Percentiles rank a stretch among this genome's conserved stretches.
These are phyloP conservation scores for Phytophthora pinifolia DNA, from an alignment of 352 stramenopile genomes.

Conservation along the genomic window DNA sequence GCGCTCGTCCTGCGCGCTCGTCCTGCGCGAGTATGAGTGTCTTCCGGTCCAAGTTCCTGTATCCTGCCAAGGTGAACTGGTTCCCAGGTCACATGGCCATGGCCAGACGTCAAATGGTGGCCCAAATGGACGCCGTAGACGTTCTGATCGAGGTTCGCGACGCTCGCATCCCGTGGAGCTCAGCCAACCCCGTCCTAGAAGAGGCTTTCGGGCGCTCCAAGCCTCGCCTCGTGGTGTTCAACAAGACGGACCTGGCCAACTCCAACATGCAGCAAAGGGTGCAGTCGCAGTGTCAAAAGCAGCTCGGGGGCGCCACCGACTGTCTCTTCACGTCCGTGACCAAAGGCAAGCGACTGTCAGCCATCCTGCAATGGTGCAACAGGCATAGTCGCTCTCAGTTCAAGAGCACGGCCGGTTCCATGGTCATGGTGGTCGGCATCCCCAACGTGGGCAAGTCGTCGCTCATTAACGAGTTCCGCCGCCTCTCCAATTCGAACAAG, in stretches of 20 bases:
- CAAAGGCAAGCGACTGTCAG: slow-evolving; percentile 70
- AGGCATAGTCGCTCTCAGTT: slow-evolving; percentile 75
- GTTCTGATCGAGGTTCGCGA: slow-evolving; percentile 85
- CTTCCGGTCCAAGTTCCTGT: slow-evolving; percentile 79
- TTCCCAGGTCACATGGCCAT: slow-evolving; percentile 88
- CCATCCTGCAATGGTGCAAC: slow-evolving; percentile 84
- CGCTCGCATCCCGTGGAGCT: slow-evolving; percentile 82
- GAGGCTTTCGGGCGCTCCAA: slow-evolving; percentile 77
- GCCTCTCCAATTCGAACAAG: slow-evolving; percentile 69
- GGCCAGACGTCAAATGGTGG: slow-evolving; percentile 78
- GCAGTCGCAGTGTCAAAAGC: slow-evolving; percentile 51
- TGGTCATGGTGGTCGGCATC: slow-evolving; percentile 90
- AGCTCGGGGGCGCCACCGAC: slow-evolving; percentile 37
- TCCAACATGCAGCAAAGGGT: slow-evolving; percentile 82
- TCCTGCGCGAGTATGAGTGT: slow-evolving; percentile 46
- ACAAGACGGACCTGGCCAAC: slow-evolving; percentile 88
- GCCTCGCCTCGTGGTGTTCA: slow-evolving; percentile 82
- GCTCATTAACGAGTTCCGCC: slow-evolving; percentile 88
- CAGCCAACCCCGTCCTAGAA: slow-evolving; percentile 79
- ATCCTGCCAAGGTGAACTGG: slow-evolving; percentile 85
- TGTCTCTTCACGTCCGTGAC: slow-evolving; percentile 84
- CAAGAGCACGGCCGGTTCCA: slow-evolving; percentile 80
- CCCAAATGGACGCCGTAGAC: slow-evolving; percentile 79
- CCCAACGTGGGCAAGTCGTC: slow-evolving; percentile 92
- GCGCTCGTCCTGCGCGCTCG: too few relatives aligned